These are phyloP conservation scores for Zygosaccharomyces pseudorouxii DNA, from an alignment of 805 yeast genomes.

Conservation along the genomic window DNA sequence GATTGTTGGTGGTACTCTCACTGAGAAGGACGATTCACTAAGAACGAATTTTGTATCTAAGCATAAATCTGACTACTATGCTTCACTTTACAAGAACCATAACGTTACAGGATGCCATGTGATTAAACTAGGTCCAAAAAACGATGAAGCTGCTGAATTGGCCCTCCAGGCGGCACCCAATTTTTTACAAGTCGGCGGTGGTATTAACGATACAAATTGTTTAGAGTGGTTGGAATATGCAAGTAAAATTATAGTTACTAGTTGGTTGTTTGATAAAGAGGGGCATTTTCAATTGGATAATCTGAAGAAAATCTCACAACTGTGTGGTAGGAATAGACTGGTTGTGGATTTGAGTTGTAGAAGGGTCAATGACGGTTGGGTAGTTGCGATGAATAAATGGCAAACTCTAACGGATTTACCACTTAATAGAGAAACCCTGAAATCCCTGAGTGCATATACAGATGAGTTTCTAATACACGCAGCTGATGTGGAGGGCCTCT, in stretches of 20 bases:
- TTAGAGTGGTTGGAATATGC: slow-evolving; percentile 74
- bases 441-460: slow-evolving; percentile 56
- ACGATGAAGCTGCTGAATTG: slow-evolving; percentile 74
- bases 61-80: slow-evolving; percentile 70
- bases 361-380: slow-evolving; percentile 50
- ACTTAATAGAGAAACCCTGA: slow-evolving; percentile 51
- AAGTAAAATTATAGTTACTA: slow-evolving; percentile 83
- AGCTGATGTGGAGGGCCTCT: slow-evolving; percentile 96
- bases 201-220: slow-evolving; percentile 74
- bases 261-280: slow-evolving; percentile 64
- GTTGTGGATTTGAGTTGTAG: slow-evolving; percentile 91
- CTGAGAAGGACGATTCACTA: slow-evolving; percentile 39
- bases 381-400: slow-evolving; percentile 98
- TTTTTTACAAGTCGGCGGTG: slow-evolving; percentile 86
- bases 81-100: slow-evolving; percentile 58
- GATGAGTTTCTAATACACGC: slow-evolving; percentile 92
- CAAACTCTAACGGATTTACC: slow-evolving; percentile 73
- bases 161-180: slow-evolving; percentile 75
- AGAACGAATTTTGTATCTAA: slow-evolving; percentile 76
- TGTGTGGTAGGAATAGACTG: slow-evolving; percentile 62
- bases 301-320: slow-evolving; percentile 43
- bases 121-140: slow-evolving; percentile 79
- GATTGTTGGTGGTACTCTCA: slow-evolving; percentile 89
- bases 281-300: slow-evolving; percentile 50
- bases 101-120: slow-evolving; percentile 79